Conservation (phyloP, 306 rosid genomes). For the Lathyrus sativus region DNA sequence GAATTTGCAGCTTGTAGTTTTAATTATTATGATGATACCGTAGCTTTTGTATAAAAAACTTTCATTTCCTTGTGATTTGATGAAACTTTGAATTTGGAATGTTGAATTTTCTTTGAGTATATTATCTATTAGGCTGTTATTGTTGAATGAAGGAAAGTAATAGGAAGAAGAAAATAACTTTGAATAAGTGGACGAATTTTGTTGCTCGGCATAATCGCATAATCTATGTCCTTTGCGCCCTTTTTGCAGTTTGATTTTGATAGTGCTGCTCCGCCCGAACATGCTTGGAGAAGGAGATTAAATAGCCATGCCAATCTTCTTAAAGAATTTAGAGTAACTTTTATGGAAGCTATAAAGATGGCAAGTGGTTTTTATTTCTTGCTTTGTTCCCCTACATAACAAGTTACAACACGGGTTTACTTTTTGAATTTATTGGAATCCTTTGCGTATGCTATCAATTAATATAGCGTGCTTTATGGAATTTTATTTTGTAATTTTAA, state of each 20-base stretch:
- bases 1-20: neutral
- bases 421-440: slow-evolving; percentile 28
- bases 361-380: slow-evolving; percentile 49
- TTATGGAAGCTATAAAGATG: slow-evolving; percentile 92
- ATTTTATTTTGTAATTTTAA: neutral
- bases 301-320: slow-evolving; percentile 92
- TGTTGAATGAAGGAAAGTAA: neutral
- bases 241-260: slow-evolving; percentile 81
- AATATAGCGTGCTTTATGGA: neutral
- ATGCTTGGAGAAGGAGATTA: slow-evolving; percentile 97
- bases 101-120: slow-evolving; percentile 12
- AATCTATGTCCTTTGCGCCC: slow-evolving; percentile 23
- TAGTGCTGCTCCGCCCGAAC: slow-evolving; percentile 95
- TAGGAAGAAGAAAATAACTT: neutral
- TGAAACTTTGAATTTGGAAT: slow-evolving; percentile 12
- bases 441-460: slow-evolving; percentile 5
- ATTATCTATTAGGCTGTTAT: neutral
- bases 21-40: neutral
- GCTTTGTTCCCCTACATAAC: neutral
- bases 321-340: slow-evolving; percentile 89
- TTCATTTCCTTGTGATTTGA: slow-evolving; percentile 5
- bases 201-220: slow-evolving; percentile 30
- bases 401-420: slow-evolving; percentile 16
- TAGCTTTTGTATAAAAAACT: neutral
- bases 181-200: slow-evolving; percentile 7